Conservation (phyloP, 495 filamentous ascomycete species). For the Aspergillus mulundensis region DNA sequence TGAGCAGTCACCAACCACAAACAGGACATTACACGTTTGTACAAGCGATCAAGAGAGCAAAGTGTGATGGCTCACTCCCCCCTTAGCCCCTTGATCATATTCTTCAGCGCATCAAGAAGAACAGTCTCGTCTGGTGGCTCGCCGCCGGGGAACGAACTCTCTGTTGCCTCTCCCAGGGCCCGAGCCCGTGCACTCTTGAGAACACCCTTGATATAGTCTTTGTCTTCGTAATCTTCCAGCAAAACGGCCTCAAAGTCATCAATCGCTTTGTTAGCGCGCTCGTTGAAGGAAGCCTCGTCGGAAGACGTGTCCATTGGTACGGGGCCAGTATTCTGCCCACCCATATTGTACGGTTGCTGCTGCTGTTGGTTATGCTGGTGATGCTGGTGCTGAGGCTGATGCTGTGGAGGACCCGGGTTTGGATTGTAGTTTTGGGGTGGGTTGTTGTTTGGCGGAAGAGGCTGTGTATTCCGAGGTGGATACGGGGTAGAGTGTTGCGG, state of each 20-base stretch:
- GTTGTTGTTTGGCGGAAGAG: slow-evolving; percentile 17
- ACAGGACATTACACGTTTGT: not conserved
- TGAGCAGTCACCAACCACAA: slow-evolving; percentile 15
- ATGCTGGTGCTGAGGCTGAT: slow-evolving; percentile 23
- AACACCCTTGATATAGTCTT: slow-evolving; percentile 48
- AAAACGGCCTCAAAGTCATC: slow-evolving; percentile 47
- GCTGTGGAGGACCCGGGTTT: slow-evolving; percentile 24
- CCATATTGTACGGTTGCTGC: slow-evolving; percentile 10
- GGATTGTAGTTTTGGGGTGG: slow-evolving; percentile 26
- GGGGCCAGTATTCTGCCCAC: slow-evolving; percentile 44
- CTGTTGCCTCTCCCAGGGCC: slow-evolving; percentile 36
- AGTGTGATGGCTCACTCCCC: slow-evolving; percentile 22
- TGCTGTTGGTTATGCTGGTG: slow-evolving; percentile 19
- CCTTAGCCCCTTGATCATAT: slow-evolving; percentile 40
- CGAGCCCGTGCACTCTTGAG: slow-evolving; percentile 48
- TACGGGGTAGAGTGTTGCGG: slow-evolving; percentile 29
- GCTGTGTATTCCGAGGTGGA: slow-evolving; percentile 25
- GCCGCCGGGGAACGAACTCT: slow-evolving; percentile 46
- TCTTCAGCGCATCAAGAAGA: slow-evolving; percentile 41
- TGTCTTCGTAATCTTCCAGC: slow-evolving; percentile 48
- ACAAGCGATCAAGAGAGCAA: not conserved
- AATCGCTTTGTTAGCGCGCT: slow-evolving; percentile 47
- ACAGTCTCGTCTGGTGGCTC: slow-evolving; percentile 47
- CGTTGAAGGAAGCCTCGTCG: slow-evolving; percentile 43
- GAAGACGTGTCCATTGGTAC: slow-evolving; percentile 42